Percentiles rank a stretch among this genome's conserved stretches.
These are phyloP conservation scores for Asterophora parasitica DNA, from an alignment of 768 basidiomycete species.

Conservation along the genomic window DNA sequence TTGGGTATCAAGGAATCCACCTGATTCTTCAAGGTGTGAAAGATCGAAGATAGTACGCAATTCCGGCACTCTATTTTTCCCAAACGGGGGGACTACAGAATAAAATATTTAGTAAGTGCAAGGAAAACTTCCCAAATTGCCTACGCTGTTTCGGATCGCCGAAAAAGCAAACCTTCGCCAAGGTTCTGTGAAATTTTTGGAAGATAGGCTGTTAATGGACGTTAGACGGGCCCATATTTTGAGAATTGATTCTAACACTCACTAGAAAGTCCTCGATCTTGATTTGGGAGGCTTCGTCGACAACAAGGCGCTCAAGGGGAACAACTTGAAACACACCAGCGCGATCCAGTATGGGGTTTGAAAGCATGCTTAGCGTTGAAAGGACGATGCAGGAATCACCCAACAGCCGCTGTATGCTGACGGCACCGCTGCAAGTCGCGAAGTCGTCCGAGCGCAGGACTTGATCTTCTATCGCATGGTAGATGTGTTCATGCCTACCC, in stretches of 20 bases:
- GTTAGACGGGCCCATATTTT: background rate
- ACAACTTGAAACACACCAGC: conserved; percentile 31
- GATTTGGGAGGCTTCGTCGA: conserved; percentile 56
- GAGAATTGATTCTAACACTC: conserved; percentile 1
- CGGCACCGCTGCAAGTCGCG: conserved; percentile 15
- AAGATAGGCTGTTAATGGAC: conserved; percentile 35
- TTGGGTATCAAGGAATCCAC: conserved; percentile 43
- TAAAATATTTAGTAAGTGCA: background rate
- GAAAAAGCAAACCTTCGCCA: conserved; percentile 47
- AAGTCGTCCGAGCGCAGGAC: conserved; percentile 41
- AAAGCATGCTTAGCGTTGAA: conserved; percentile 48
- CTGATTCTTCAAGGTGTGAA: conserved; percentile 27
- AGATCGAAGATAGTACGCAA: conserved; percentile 46
- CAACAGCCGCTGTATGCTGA: conserved; percentile 23
- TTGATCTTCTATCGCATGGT: conserved; percentile 26
- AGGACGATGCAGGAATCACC: conserved; percentile 32
- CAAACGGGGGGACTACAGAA: conserved; percentile 46
- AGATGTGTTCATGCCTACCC: conserved; percentile 49
- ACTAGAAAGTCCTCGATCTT: conserved; percentile 46
- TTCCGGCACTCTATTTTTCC: conserved; percentile 32
- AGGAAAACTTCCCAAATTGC: conserved; percentile 10
- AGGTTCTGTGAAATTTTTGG: conserved; percentile 27
- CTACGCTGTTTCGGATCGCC: conserved; percentile 52
- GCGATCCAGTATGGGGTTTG: conserved; percentile 34
- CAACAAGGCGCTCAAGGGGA: conserved; percentile 41